phyloP scores from a whole-genome alignment of 2,329 filamentous ascomycete genomes.

The Claviceps quebecensis region DNA sequence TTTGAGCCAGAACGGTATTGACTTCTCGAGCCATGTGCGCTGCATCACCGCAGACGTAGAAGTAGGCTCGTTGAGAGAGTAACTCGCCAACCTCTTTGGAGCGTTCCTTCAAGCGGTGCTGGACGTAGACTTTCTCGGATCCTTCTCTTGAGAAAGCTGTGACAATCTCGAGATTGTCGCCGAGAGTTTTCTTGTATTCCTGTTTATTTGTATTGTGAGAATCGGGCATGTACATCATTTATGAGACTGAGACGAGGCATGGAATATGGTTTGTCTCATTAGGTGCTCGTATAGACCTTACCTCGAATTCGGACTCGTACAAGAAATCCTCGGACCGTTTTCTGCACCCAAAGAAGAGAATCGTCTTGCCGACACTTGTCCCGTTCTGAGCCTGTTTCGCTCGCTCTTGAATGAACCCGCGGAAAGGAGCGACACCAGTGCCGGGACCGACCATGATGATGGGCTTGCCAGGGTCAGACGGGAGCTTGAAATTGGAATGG shows the following conservation, averaged over 20 bases:
- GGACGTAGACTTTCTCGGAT: constrained; percentile 86
- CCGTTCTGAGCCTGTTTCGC: constrained; percentile 70
- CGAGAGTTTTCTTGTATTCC: constrained; percentile 71
- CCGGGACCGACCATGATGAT: constrained; percentile 94
- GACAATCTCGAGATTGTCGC: constrained; percentile 79
- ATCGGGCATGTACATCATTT: neutral
- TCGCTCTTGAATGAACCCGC: constrained; percentile 87
- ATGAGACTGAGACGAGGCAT: too few species aligned
- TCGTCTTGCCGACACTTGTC: constrained; percentile 67
- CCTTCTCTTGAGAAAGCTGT: constrained; percentile 90
- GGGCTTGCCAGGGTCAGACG: constrained; percentile 85
- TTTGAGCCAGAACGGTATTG: constrained; percentile 72
- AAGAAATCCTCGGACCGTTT: constrained; percentile 81
- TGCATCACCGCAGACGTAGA: constrained; percentile 97
- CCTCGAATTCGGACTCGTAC: constrained; percentile 84
- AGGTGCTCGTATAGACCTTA: constrained; percentile 32
- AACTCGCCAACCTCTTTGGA: constrained; percentile 78
- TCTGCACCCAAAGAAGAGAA: constrained; percentile 93
- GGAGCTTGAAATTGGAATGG: constrained; percentile 98
- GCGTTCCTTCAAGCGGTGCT: constrained; percentile 77
- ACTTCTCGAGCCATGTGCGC: constrained; percentile 95
- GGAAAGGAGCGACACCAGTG: constrained; percentile 92
- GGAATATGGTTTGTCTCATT: neutral
- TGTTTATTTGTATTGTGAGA: constrained; percentile 22
- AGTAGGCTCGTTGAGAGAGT: constrained; percentile 74